phyloP scores from a whole-genome alignment of 768 basidiomycete species.

The Pulveroboletus sp. region DNA sequence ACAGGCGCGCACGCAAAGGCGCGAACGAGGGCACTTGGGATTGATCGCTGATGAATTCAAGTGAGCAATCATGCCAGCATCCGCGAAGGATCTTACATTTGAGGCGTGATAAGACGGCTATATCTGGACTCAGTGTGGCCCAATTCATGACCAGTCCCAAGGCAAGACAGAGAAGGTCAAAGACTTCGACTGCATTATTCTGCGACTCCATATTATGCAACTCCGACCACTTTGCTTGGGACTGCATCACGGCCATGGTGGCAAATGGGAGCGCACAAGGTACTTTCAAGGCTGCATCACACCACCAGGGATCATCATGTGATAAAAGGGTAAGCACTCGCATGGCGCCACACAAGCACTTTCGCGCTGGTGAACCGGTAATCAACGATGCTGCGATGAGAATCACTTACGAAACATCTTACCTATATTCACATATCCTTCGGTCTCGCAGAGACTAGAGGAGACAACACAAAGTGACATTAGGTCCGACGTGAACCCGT shows the following conservation, averaged over 20 bases:
- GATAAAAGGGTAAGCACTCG: conserved; percentile 73
- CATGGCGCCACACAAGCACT: conserved; percentile 55
- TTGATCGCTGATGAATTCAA: conserved; percentile 43
- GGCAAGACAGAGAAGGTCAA: conserved; percentile 75
- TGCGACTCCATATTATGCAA: conserved; percentile 3
- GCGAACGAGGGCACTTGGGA: conserved; percentile 47
- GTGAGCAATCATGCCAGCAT: not conserved
- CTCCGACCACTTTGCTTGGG: conserved; percentile 30
- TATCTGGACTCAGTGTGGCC: conserved; percentile 55
- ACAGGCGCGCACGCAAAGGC: conserved; percentile 52
- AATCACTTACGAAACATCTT: not conserved
- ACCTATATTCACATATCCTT: conserved; percentile 19
- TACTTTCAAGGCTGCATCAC: conserved; percentile 45
- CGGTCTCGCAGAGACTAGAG: conserved; percentile 34
- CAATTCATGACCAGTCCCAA: conserved; percentile 77
- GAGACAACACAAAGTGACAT: conserved; percentile 50
- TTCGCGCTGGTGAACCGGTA: conserved; percentile 29
- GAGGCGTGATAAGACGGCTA: conserved; percentile 44
- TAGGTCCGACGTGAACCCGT: conserved; percentile 44
- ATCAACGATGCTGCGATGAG: not conserved
- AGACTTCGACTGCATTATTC: conserved; percentile 34
- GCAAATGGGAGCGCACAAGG: conserved; percentile 45
- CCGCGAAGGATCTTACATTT: conserved; percentile 41
- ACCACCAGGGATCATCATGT: conserved; percentile 60
- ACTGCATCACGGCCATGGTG: conserved; percentile 44